phyloP scores from a whole-genome alignment of 2,329 filamentous ascomycete species.

The Colletotrichum spinosum region DNA sequence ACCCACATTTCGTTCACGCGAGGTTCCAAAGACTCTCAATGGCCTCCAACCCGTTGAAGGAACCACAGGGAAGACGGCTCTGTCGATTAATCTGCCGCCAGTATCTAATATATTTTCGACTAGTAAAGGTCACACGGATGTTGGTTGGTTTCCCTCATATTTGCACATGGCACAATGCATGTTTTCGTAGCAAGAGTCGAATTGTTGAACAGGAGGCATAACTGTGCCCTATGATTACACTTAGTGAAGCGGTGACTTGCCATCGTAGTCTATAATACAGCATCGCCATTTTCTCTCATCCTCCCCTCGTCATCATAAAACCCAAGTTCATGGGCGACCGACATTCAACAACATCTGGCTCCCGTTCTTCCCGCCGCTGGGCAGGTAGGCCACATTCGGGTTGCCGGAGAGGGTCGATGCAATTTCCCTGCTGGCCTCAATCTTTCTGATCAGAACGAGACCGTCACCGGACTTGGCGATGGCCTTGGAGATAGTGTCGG shows the following conservation, averaged over 20 bases:
- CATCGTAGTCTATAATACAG: slow-evolving; percentile 37
- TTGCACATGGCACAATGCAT: too few relatives aligned
- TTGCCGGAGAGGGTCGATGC: slow-evolving; percentile 89
- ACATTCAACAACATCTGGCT: slow-evolving; percentile 67
- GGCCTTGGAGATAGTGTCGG: slow-evolving; percentile 93
- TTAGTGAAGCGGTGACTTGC: slow-evolving; percentile 43
- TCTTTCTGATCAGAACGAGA: slow-evolving; percentile 94
- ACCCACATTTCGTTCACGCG: too few relatives aligned
- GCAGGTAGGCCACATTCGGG: slow-evolving; percentile 96
- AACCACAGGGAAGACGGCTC: too few relatives aligned
- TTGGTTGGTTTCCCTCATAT: too few relatives aligned
- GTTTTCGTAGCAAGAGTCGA: neutral
- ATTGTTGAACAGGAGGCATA: slow-evolving; percentile 28
- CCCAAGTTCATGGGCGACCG: slow-evolving; percentile 50
- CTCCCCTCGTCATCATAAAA: neutral
- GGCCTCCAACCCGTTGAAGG: too few relatives aligned
- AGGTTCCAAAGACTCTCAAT: too few relatives aligned
- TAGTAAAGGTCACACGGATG: too few relatives aligned
- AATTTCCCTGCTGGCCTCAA: slow-evolving; percentile 97
- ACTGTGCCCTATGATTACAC: slow-evolving; percentile 39
- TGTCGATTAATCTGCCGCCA: too few relatives aligned
- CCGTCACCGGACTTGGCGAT: slow-evolving; percentile 95
- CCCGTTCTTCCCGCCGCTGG: slow-evolving; percentile 75
- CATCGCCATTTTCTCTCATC: slow-evolving; percentile 26
- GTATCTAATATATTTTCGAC: too few relatives aligned